A percentile compares a stretch with the other conserved stretches of the same genome.
phyloP scores from a whole-genome alignment of 179 eudicot genomes.

The Silene coronaria region DNA sequence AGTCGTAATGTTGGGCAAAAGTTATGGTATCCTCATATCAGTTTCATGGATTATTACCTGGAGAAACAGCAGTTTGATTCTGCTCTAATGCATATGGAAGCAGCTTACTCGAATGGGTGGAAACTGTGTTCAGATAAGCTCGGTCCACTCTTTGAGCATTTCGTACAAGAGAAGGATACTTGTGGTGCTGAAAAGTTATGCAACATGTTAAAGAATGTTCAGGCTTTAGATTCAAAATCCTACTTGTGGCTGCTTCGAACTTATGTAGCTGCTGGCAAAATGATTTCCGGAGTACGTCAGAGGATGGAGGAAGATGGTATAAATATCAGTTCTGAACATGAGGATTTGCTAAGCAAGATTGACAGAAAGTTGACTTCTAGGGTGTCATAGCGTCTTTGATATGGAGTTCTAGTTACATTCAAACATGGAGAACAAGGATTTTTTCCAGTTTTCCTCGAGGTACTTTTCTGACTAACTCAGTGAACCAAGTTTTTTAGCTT shows the following conservation, averaged over 20 bases:
- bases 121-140: constrained; percentile 20
- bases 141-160: constrained; percentile 26
- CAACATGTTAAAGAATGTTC: constrained; percentile 33
- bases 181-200: constrained; percentile 50
- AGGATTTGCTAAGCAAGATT: constrained; percentile 37
- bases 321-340: constrained; percentile 34
- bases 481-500: not conserved
- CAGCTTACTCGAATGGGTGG: constrained; percentile 40
- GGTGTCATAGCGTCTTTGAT: not conserved
- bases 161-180: constrained; percentile 44
- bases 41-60: constrained; percentile 38
- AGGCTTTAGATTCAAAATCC: constrained; percentile 31
- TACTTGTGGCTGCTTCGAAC: constrained; percentile 42
- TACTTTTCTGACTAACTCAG: not conserved
- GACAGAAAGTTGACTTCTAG: constrained; percentile 17
- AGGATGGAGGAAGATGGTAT: constrained; percentile 51
- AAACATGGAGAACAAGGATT: not conserved
- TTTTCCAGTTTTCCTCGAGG: not conserved
- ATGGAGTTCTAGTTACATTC: not conserved
- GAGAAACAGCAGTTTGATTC: constrained; percentile 31
- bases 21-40: constrained; percentile 27
- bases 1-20: constrained; percentile 24
- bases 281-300: constrained; percentile 34
- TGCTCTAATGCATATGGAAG: constrained; percentile 49
- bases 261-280: constrained; percentile 48